A percentile compares a stretch with the other conserved stretches of the same genome.
phyloP scores from a whole-genome alignment of 805 yeast species.

The Scheffersomyces amazonensis region DNA sequence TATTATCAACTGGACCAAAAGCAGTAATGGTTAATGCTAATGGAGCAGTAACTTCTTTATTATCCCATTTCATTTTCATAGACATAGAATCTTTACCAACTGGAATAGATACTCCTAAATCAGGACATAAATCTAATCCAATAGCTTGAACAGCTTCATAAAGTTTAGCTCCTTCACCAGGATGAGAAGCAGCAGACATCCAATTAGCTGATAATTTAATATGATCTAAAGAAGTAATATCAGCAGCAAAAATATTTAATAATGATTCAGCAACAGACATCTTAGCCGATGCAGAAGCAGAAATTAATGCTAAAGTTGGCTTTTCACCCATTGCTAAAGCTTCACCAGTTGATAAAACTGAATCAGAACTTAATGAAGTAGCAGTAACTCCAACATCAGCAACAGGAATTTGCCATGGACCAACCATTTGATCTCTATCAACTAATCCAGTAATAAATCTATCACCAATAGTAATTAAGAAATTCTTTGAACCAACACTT shows the following conservation, averaged over 20 bases:
- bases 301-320: conserved; percentile 84
- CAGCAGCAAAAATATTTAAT: conserved; percentile 85
- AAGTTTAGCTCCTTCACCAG: conserved; percentile 91
- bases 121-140: conserved; percentile 93
- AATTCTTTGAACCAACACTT: conserved; percentile 90
- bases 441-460: conserved; percentile 95
- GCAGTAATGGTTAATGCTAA: conserved; percentile 88
- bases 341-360: conserved; percentile 79
- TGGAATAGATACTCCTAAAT: conserved; percentile 85
- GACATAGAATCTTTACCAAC: conserved; percentile 99
- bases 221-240: conserved; percentile 67
- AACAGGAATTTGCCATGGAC: conserved; percentile 99
- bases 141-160: conserved; percentile 97
- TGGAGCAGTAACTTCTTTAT: conserved; percentile 93
- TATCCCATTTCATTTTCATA: conserved; percentile 97
- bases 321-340: conserved; percentile 97
- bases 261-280: conserved; percentile 95
- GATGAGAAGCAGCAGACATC: conserved; percentile 97
- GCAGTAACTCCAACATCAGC: conserved; percentile 97
- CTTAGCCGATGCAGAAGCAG: conserved; percentile 89
- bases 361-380: conserved; percentile 81
- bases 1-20: conserved; percentile 81
- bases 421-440: conserved; percentile 97
- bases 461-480: conserved; percentile 97
- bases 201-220: conserved; percentile 94